Base-by-base conservation (phyloP, 371 early-diverging fungal species). In the Syncephalis fuscata region DNA sequence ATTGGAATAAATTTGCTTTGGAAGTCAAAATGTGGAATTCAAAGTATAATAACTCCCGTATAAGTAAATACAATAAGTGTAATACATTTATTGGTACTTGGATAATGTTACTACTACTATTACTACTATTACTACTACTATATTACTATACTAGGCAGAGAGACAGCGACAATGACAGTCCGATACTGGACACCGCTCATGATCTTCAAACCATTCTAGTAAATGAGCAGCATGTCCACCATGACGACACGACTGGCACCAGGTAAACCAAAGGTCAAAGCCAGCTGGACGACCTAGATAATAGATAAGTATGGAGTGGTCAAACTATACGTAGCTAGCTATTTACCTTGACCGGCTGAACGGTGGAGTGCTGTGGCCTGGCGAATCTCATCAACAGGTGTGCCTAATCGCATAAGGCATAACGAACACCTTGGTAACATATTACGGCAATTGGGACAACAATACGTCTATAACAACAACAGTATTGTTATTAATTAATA, bases 201-300 rank as follows among this genome's bases (percentile, higher is more conserved):
- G 89, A 0, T 71, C 76, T 48, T 68, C 65, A 58, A 95, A 95
- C 96, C 96, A 95, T 32, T 82, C 74, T 44, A 73, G 61, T 61
- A 96, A 73, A 56, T 93, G 96, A 21, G 68, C 61, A 2, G 87
- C 79, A 57, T 96, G 96, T 1, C 96, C 96, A 21, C 96, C 96
- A 62, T 96, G 96, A 3, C 87, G 71, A 62, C 96, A 96, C 14
- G 84, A 82, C 59, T 91, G 92, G 60, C 96, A 96, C 96, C 96
- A 96, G 10, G 90, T 91, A 60, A 93, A 96, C 94, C 94, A 96
- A 39, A 74, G 61, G 50, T 88, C 86, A 58, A 92, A 82, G 10
- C 84, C 73, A 40, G 67, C 64, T n/a, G 72, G 69, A 39, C 43
- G 21, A 22, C 36, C 26, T 21, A 21, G 16, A 5, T 2, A 16